Evolutionary conservation across 1,284 basidiomycete species (phyloP).

Genomic region (Ustilago xerochloae): DNA sequence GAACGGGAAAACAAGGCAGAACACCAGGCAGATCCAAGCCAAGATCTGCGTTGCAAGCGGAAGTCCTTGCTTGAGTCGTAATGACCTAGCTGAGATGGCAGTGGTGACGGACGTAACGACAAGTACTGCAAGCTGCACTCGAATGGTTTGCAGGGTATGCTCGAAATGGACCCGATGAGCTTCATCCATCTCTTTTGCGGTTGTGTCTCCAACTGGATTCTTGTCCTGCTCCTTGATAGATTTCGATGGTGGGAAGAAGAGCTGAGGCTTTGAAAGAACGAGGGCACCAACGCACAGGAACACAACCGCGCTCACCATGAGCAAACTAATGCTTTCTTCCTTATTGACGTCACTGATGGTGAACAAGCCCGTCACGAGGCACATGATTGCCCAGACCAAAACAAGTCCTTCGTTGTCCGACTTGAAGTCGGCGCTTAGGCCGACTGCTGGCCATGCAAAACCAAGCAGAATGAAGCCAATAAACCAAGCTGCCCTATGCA

Average conservation of each 20-base stretch:
- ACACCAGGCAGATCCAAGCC: constrained; percentile 76
- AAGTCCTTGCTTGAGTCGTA: constrained; percentile 78
- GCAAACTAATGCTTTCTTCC: constrained; percentile 72
- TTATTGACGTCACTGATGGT: constrained; percentile 81
- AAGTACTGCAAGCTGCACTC: constrained; percentile 68
- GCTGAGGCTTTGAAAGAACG: constrained; percentile 14
- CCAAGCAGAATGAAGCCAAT: constrained; percentile 77
- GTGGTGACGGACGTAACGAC: constrained; percentile 71
- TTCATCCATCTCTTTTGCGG: not conserved
- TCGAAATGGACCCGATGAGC: constrained; percentile 25
- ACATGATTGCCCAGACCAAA: constrained; percentile 73
- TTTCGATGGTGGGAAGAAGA: constrained; percentile 29
- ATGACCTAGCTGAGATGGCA: constrained; percentile 73
- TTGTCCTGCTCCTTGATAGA: not conserved
- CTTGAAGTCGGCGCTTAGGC: constrained; percentile 45
- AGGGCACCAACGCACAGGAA: constrained; percentile 36
- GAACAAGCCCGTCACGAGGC: constrained; percentile 75
- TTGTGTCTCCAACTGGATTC: not conserved
- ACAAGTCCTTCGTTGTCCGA: constrained; percentile 64
- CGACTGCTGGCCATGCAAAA: constrained; percentile 72
- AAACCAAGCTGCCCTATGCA: constrained; percentile 78
- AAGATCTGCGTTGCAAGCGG: constrained; percentile 75
- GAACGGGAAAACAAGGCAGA: constrained; percentile 51
- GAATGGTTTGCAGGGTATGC: constrained; percentile 47
- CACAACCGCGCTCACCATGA: constrained; percentile 43